Evolutionary conservation across 805 yeast genomes (phyloP).

Genomic region (Lipomyces mesembrius): DNA sequence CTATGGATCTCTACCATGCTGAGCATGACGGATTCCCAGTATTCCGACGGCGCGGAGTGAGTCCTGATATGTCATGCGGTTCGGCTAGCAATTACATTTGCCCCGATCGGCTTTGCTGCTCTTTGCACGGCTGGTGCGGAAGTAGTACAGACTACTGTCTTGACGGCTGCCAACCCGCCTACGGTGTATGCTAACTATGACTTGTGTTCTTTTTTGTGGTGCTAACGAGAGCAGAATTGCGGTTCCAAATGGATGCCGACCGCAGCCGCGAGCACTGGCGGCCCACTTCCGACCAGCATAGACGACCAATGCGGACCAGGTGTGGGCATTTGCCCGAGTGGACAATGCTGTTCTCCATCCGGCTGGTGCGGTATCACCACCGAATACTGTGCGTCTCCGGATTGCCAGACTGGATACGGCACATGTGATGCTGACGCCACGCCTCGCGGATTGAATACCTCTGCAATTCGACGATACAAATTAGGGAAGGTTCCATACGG

Average conservation of each 20-base stretch:
- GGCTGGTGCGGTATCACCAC: constrained; percentile 26
- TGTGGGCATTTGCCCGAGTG: constrained; percentile 19
- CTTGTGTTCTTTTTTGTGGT: constrained; percentile 2
- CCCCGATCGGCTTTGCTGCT: constrained; percentile 24
- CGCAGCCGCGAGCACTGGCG: background rate
- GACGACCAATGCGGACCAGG: constrained; percentile 27
- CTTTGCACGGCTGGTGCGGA: constrained; percentile 31
- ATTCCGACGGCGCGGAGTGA: background rate
- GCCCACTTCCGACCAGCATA: background rate
- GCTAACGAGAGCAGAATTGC: constrained; percentile 3
- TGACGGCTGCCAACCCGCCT: constrained; percentile 27
- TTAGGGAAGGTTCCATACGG: constrained; percentile 29
- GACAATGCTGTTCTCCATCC: constrained; percentile 26
- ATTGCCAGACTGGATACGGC: constrained; percentile 25
- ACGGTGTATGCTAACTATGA: constrained; percentile 4
- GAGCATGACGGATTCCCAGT: background rate
- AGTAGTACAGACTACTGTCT: constrained; percentile 16
- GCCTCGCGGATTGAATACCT: constrained; percentile 27
- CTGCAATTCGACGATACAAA: constrained; percentile 12
- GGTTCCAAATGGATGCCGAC: constrained; percentile 1
- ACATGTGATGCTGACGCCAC: constrained; percentile 26
- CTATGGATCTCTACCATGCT: background rate
- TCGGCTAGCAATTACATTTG: constrained; percentile 18
- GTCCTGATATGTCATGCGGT: constrained; percentile 29
- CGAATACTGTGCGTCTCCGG: constrained; percentile 25